phyloP scores from a whole-genome alignment of 129 eudicot species.

The Chrysanthemum lavandulifolium region DNA sequence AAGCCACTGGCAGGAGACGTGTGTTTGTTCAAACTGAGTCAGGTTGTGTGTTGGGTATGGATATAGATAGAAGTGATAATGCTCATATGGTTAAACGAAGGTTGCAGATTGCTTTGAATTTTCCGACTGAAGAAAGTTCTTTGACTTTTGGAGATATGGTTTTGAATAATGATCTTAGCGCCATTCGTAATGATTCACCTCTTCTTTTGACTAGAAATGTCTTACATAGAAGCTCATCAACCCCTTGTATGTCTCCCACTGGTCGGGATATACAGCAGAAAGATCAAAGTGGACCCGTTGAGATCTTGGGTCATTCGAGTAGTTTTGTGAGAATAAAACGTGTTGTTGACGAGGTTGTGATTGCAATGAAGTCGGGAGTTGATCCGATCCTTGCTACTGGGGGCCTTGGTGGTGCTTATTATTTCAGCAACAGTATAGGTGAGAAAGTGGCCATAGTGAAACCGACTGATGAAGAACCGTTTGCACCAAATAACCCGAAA shows the following conservation, averaged over 20 bases:
- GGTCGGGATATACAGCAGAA: slow-evolving; percentile 75
- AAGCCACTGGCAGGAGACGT: slow-evolving; percentile 68
- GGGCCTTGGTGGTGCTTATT: slow-evolving; percentile 93
- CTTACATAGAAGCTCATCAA: slow-evolving; percentile 81
- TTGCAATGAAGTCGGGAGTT: slow-evolving; percentile 72
- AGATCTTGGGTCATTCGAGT: slow-evolving; percentile 62
- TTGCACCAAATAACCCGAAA: slow-evolving; percentile 90
- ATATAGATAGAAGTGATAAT: slow-evolving; percentile 78
- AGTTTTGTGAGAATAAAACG: slow-evolving; percentile 53
- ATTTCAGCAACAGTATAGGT: slow-evolving; percentile 59
- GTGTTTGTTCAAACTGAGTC: slow-evolving; percentile 94
- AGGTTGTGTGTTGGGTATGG: slow-evolving; percentile 94
- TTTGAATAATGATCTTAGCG: slow-evolving; percentile 78
- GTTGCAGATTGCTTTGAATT: slow-evolving; percentile 73
- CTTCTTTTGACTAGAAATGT: slow-evolving; percentile 71
- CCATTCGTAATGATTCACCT: slow-evolving; percentile 81
- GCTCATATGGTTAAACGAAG: slow-evolving; percentile 90
- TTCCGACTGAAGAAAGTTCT: slow-evolving; percentile 80
- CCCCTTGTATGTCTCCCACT: slow-evolving; percentile 87
- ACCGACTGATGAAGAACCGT: slow-evolving; percentile 95
- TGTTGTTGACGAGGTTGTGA: slow-evolving; percentile 67
- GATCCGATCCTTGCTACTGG: slow-evolving; percentile 74
- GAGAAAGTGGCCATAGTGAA: slow-evolving; percentile 85
- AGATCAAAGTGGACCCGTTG: slow-evolving; percentile 77
- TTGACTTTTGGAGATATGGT: slow-evolving; percentile 82